phyloP scores from a whole-genome alignment of 305 asterid species.

The Fraxinus paxiana region DNA sequence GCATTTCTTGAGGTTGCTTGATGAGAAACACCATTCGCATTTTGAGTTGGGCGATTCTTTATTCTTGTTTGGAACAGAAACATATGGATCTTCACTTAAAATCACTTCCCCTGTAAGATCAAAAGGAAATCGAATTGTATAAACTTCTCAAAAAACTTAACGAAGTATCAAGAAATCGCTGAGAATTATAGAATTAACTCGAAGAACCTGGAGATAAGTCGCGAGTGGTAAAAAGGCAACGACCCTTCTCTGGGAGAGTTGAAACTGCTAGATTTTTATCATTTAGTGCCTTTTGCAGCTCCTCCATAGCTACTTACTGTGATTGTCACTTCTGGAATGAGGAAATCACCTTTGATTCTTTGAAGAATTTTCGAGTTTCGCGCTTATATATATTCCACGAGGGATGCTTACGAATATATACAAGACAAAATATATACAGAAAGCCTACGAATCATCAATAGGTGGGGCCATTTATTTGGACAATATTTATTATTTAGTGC shows the following conservation, averaged over 20 bases:
- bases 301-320: slow-evolving; percentile 46
- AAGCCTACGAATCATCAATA: no score
- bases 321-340: not conserved
- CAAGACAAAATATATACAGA: no score
- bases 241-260: slow-evolving; percentile 66
- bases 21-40: slow-evolving; percentile 82
- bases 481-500: no score
- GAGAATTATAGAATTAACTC: not conserved
- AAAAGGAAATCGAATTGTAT: not conserved
- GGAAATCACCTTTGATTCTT: not conserved
- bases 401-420: no score
- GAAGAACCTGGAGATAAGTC: slow-evolving; percentile 71
- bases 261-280: slow-evolving; percentile 39
- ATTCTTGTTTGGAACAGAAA: slow-evolving; percentile 63
- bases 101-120: slow-evolving; percentile 67
- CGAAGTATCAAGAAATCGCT: slow-evolving; percentile 1
- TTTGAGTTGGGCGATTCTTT: slow-evolving; percentile 51
- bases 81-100: slow-evolving; percentile 66
- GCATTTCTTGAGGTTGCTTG: slow-evolving; percentile 67
- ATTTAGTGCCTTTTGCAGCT: slow-evolving; percentile 39
- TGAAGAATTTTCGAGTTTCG: not conserved
- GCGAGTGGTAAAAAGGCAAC: slow-evolving; percentile 64
- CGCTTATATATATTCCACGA: not conserved
- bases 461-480: no score
- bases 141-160: not conserved